Base-by-base conservation (phyloP, 1,284 basidiomycete species). In the Ustilago esculenta region DNA sequence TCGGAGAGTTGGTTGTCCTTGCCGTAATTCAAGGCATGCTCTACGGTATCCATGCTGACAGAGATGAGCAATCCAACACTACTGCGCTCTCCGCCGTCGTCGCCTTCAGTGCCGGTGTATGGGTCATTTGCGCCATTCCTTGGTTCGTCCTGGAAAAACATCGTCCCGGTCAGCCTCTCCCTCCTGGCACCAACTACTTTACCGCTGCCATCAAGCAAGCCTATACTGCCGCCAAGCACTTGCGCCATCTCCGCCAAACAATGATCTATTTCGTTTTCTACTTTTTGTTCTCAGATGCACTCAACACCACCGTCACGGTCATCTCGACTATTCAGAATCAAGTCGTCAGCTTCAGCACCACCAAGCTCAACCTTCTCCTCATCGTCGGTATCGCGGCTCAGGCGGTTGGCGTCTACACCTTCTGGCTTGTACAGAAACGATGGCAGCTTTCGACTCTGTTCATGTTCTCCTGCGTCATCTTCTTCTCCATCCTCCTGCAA, bases 241-340 rank as follows among this genome's bases (percentile, higher is more conserved):
- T 61, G 3, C 21, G 45, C 5, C 48, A 51, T 6, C 52, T 63
- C 4, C 49, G 47, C 1, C 55, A 56, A 12, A 60, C 69, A 4
- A 37, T 59, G 7, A 53, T 90, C 39, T 90, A 90, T 73, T 29
- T 73, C 15, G 72, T 90, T 86, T 63, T 89, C 85, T 60, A 91
- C 88, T 79, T 86, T 84, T 1, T 92, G 89, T 76, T 93, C 87
- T 90, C 89, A 88, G 47, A 90, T 89, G 29, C 84, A 83, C 23
- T 92, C 88, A 55, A 89, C 89, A 47, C 92, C 88, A 88, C 92
- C 89, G 90, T 88, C 12, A 91, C 90, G 0, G 85, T 92, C 8
- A 85, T 92, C 10, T 83, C 85, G 0, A 92, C 53, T 88, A 88
- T 92, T 66, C 91, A 92, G 76, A 92, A 92, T 76, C 85, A 90